Conservation (phyloP, 208 protist species). For the Leishmania aethiopica region DNA sequence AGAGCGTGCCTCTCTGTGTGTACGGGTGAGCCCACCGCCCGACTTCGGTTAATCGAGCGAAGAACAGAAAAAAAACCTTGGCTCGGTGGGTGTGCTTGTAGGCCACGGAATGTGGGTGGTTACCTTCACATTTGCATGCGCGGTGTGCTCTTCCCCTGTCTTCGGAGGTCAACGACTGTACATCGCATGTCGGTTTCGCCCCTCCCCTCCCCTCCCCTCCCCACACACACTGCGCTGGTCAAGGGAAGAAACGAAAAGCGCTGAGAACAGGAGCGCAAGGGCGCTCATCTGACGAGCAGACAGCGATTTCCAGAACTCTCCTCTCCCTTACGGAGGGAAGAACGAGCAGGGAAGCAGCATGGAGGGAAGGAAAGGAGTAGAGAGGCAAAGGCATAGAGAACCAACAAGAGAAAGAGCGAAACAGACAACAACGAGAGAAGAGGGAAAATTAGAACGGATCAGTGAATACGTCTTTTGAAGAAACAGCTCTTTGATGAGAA, state of each 20-base stretch:
- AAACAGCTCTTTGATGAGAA: not conserved
- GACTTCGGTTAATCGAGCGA: not conserved
- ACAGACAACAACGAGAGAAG: not conserved
- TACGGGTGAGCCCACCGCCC: not conserved
- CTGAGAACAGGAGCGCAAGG: not conserved
- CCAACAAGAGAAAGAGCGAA: not conserved
- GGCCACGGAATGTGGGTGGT: not conserved
- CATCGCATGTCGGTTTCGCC: not conserved
- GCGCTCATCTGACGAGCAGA: not conserved
- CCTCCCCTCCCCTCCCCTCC: too few species aligned
- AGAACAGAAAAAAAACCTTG: not conserved
- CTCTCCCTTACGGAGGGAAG: too few species aligned
- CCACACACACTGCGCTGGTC: too few species aligned
- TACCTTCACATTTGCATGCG: not conserved
- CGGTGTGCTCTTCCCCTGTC: not conserved
- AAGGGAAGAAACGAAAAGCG: not conserved
- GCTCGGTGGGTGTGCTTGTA: not conserved
- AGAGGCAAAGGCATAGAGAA: not conserved
- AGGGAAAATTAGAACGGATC: not conserved
- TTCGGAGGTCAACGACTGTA: not conserved
- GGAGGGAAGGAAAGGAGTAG: not conserved
- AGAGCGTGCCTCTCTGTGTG: not conserved
- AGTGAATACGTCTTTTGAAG: constrained; percentile 9
- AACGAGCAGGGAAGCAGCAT: not conserved
- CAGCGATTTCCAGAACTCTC: too few species aligned